Evolutionary conservation across 2,329 filamentous ascomycete species (phyloP).

Genomic region (Knufia petricola): DNA sequence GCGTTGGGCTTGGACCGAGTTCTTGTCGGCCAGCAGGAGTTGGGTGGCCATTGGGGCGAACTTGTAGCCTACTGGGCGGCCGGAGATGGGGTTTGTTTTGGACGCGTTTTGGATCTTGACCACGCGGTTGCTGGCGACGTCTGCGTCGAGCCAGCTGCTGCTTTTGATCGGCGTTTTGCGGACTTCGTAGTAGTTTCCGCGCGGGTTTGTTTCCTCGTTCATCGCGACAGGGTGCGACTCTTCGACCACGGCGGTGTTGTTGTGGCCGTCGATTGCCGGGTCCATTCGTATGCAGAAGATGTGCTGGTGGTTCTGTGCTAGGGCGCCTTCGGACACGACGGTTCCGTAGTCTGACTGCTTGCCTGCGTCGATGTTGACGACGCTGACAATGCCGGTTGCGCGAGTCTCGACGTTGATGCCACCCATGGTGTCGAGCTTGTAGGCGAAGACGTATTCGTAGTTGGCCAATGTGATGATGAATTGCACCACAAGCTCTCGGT

Average conservation of each 20-base stretch:
- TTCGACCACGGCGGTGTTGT: constrained; percentile 46
- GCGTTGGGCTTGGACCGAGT: constrained; percentile 36
- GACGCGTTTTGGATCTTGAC: constrained; percentile 42
- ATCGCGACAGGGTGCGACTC: constrained; percentile 43
- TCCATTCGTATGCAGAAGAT: constrained; percentile 58
- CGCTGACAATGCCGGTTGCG: constrained; percentile 57
- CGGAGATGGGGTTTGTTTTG: constrained; percentile 35
- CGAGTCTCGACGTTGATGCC: constrained; percentile 53
- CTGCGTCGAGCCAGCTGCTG: constrained; percentile 44
- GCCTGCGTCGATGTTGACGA: constrained; percentile 50
- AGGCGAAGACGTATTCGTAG: constrained; percentile 61
- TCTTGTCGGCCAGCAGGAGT: constrained; percentile 38
- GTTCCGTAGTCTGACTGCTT: constrained; percentile 50
- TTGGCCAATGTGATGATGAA: constrained; percentile 61
- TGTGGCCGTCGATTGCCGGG: constrained; percentile 49
- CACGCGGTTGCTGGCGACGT: constrained; percentile 36
- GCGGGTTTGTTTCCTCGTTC: constrained; percentile 48
- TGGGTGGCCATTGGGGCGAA: constrained; percentile 40
- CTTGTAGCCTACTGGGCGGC: constrained; percentile 40
- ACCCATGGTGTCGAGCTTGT: constrained; percentile 54
- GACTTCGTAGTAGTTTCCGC: constrained; percentile 53
- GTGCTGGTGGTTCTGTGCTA: constrained; percentile 63
- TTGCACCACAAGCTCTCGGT: constrained; percentile 56
- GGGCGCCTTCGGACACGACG: constrained; percentile 52
- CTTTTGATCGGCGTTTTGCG: constrained; percentile 39